Evolutionary conservation across 2,329 filamentous ascomycete species (phyloP), one percentile per base, ranked within the genome.

Genomic region (Coniochaeta sp.): DNA sequence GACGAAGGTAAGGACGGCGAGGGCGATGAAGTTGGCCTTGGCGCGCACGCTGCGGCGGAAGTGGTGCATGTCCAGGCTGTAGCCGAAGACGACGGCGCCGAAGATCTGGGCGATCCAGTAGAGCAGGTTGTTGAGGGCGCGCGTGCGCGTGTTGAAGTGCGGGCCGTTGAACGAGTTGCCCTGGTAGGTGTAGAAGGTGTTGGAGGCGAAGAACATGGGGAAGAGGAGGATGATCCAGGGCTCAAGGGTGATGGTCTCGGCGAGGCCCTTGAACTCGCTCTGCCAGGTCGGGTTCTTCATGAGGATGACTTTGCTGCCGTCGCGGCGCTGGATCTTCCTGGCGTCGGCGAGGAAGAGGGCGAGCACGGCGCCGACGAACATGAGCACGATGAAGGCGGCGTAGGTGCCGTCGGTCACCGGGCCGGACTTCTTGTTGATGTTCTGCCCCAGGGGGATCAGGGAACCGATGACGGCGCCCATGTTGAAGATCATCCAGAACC

Each of bases 121-220:
- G n/a, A 91, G 77, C 12, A 87, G 73, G 62, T 80, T 85, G 70
- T 92, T 94, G 56, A 91, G 76, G 7, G 87, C 75, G 30, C 84
- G 78, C 20, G 87, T 89, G 57, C 87, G 83, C 46, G 83, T 83
- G 66, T 85, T 83, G 75, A 90, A 91, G 57, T 82, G 79, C 49
- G 82, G 79, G 66, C 73, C 72, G 64, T 90, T 90, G 71, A 89
- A 77, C 56, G 76, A 78, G 63, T 69, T 68, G 63, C 86, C 87
- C 73, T 88, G 86, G 61, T 91, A 88, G 60, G 90, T 91, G 56
- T 88, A 87, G 70, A 91, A 91, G 81, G 83, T 87, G 67, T 91
- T 91, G 65, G 83, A 87, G 48, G 84, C 79, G 63, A 88, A 79
- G 72, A 91, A 91, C 84, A 91, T 88, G 62, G 87, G 87, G 72